A percentile compares a stretch with the other conserved stretches of the same genome.
These are phyloP conservation scores for Daldinia caldariorum DNA, from an alignment of 495 filamentous ascomycete species.

Conservation along the genomic window DNA sequence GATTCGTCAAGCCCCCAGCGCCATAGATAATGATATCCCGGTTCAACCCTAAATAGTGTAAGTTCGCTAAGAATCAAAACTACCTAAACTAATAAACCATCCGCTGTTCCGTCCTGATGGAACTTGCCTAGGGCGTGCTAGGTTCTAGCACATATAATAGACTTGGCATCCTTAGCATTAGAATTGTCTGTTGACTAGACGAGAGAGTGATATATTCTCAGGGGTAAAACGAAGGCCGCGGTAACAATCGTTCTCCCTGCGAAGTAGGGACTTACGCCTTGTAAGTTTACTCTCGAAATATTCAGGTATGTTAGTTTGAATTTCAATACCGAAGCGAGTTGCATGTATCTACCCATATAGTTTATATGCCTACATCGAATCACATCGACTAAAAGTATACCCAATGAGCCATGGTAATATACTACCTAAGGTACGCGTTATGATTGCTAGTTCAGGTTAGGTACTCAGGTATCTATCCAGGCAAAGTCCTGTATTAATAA, in stretches of 20 bases:
- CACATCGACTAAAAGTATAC: not conserved
- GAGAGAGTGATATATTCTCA: slow-evolving; percentile 3
- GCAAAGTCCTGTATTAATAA: not conserved
- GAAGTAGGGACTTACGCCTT: too few relatives aligned
- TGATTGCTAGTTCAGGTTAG: not conserved
- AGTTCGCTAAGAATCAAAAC: slow-evolving; percentile 13
- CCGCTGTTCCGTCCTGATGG: slow-evolving; percentile 2
- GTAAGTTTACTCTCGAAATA: too few relatives aligned
- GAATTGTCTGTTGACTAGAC: not conserved
- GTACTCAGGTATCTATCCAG: not conserved
- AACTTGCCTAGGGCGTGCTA: slow-evolving; percentile 6
- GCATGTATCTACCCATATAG: not conserved
- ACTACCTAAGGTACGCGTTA: not conserved
- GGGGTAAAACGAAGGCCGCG: slow-evolving; percentile 2
- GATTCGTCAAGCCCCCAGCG: not conserved
- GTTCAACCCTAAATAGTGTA: not conserved
- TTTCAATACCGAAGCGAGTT: not conserved
- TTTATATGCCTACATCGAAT: too few relatives aligned
- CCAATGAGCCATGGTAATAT: not conserved
- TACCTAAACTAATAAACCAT: slow-evolving; percentile 6
- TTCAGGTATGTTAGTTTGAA: not conserved
- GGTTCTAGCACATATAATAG: too few relatives aligned
- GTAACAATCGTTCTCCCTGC: not conserved
- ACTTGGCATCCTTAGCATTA: slow-evolving; percentile 18
- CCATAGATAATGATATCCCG: not conserved